Percentiles rank a stretch among this genome's conserved stretches.
phyloP scores from a whole-genome alignment of 352 stramenopile species.

The Bremia lactucae region DNA sequence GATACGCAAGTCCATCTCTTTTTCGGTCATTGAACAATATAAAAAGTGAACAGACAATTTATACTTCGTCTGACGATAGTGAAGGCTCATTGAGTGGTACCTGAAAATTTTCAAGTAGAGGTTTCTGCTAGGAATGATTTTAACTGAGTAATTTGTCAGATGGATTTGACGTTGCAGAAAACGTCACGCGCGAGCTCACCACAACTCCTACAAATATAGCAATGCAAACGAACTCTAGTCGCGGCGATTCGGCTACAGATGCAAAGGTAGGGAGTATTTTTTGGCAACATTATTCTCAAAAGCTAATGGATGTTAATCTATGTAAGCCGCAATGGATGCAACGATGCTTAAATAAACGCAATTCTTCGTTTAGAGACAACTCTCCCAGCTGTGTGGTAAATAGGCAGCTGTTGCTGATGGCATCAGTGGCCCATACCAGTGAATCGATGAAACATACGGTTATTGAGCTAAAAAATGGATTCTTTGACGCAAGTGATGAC shows the following conservation, averaged over 20 bases:
- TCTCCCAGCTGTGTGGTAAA: conserved; percentile 12
- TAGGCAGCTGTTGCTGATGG: conserved; percentile 13
- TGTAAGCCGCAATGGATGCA: conserved; percentile 28
- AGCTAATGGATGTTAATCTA: too few relatives aligned
- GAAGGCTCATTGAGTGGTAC: conserved; percentile 36
- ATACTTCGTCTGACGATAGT: conserved; percentile 17
- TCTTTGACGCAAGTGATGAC: conserved; percentile 29
- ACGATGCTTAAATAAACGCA: conserved; percentile 46
- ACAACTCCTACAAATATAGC: background rate
- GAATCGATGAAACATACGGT: conserved; percentile 18
- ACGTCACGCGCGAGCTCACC: conserved; percentile 4
- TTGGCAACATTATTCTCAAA: background rate
- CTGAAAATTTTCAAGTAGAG: too few relatives aligned
- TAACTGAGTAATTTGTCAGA: conserved; percentile 7
- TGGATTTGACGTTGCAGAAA: conserved; percentile 20
- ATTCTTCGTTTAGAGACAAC: conserved; percentile 45
- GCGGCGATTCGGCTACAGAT: background rate
- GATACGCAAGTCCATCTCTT: conserved; percentile 2
- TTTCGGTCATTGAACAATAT: background rate
- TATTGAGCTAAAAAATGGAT: conserved; percentile 32
- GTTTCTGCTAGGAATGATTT: conserved; percentile 1
- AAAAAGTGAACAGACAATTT: conserved; percentile 3
- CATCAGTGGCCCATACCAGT: conserved; percentile 4
- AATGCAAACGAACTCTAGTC: background rate
- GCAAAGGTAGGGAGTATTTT: conserved; percentile 7